Conservation (phyloP, 2,329 filamentous ascomycete genomes). For the Aspergillus pseudoviridinutans region DNA sequence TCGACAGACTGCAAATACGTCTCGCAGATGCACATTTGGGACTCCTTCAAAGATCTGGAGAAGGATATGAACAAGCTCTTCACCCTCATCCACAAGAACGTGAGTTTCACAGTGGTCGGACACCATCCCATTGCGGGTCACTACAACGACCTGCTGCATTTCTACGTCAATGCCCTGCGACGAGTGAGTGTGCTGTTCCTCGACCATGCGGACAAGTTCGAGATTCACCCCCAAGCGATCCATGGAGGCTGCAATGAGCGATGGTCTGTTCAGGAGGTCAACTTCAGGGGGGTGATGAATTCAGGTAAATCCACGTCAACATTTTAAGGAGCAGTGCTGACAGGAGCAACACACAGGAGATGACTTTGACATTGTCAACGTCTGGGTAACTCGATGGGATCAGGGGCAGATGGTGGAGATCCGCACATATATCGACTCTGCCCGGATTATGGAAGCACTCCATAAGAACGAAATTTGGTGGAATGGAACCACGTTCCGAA, state of each 20-base stretch:
- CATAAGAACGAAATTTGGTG: constrained; percentile 33
- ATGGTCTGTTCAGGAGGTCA: constrained; percentile 32
- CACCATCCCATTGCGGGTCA: constrained; percentile 31
- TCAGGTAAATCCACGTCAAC: constrained; percentile 19
- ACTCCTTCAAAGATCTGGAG: constrained; percentile 30
- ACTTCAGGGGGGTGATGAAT: constrained; percentile 30
- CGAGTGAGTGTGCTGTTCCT: constrained; percentile 25
- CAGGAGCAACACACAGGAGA: constrained; percentile 16
- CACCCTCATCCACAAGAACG: constrained; percentile 29
- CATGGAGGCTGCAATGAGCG: constrained; percentile 29
- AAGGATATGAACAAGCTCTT: constrained; percentile 31
- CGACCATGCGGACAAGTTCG: constrained; percentile 27
- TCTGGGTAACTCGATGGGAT: constrained; percentile 33
- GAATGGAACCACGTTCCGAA: constrained; percentile 26
- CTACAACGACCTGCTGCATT: constrained; percentile 30
- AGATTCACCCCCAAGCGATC: constrained; percentile 28
- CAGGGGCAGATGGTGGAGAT: constrained; percentile 31
- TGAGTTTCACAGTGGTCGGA: constrained; percentile 30
- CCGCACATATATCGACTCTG: constrained; percentile 30
- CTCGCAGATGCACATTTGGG: constrained; percentile 31
- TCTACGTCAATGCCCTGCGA: constrained; percentile 31
- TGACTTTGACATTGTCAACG: constrained; percentile 29
- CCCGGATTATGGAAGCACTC: constrained; percentile 24
- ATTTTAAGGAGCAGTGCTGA: neutral
- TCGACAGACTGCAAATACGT: constrained; percentile 28